Base-by-base conservation (phyloP, 257 asterid genomes). In the Solanum piurae region DNA sequence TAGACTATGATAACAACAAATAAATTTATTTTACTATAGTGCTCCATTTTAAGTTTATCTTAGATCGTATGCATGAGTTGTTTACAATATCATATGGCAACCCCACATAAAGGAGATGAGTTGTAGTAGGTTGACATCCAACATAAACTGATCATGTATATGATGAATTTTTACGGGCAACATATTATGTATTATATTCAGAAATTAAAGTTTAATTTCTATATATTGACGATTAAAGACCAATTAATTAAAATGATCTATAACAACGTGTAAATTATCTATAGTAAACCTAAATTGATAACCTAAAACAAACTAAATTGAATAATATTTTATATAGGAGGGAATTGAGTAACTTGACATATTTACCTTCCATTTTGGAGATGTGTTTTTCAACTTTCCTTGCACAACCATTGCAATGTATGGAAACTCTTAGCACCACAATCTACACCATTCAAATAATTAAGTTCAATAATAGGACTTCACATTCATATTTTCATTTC, bases 331-430 rank as follows among this genome's bases (percentile, higher is more conserved):
- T 9, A 34, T 20, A 72, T 31, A 34, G 25, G 79, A 34, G 29
- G 2, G 9, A 36, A 20, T 71, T 71, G 46, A 36, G 36, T 38
- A 27, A 77, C 23, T 79, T 79, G 27, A 55, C 40, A 64, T 71
- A 18, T 8, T 83, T 76, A 89, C 91, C 91, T 87, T 89, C 91
- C 88, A 89, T 91, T 90, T 93, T 95, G n/a, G 97, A 91, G 40
- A 95, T 92, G 52, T 95, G 98, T 87, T 94, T 95, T 93, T 90
- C 90, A n/a, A 95, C 95, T 89, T 90, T 93, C 87, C 95, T 95
- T 36, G 98, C 98, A 62, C 98, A 95, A 46, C 98, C 98, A 91
- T 92, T 89, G 84, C 98, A 95, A 42, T 95, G 98, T 93, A 95
- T 95, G 40, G 93, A 90, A 21, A 95, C 97, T 87, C 88, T 89